Base-by-base conservation (phyloP, 805 yeast genomes). In the Ogataea populi-albae region DNA sequence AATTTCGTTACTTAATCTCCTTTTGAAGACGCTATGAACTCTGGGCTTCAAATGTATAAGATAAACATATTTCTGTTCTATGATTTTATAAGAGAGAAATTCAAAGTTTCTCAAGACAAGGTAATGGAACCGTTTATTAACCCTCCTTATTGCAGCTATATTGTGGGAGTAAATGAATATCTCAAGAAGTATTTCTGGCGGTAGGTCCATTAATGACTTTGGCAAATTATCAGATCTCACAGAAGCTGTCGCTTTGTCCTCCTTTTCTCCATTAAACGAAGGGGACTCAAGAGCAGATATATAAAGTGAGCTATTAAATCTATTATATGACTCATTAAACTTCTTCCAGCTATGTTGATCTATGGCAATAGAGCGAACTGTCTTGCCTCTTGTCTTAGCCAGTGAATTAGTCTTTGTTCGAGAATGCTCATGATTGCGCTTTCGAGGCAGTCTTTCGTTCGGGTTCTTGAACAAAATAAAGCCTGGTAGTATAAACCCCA, bases 1-100 rank as follows among this genome's bases (percentile, higher is more conserved):
- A 6, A 37, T 30, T n/a, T 40, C 50, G 27, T 47, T 41, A 19
- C 47, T 45, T 17, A 36, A 43, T n/a, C 48, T 41, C 17, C 49
- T 34, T 20, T 47, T 47, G 11, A 45, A 12, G 23, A 32, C 27
- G 9, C 43, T 35, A n/a, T 24, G 21, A 11, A 38, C 22, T 10
- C 38, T 31, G 6, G 38, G 25, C 20, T 29, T 35, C 8, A 32
- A 32, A 4, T 30, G 26, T 14, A 35, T 19, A 3, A 32, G 18
- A 4, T 29, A 26, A 17, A 38, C 20, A 19, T 31, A 43, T 4
- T 27, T 29, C 23, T 35, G 42, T 23, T 40, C 35, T 8, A 45
- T 27, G 8, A 33, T 35, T 14, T 37, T 12, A 15, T 32, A 23
- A 6, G 34, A 29, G 17, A 46, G 14, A 16, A 37, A 43, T 4